Conservation (phyloP, 352 stramenopile species). For the Phytopythium delawarense region DNA sequence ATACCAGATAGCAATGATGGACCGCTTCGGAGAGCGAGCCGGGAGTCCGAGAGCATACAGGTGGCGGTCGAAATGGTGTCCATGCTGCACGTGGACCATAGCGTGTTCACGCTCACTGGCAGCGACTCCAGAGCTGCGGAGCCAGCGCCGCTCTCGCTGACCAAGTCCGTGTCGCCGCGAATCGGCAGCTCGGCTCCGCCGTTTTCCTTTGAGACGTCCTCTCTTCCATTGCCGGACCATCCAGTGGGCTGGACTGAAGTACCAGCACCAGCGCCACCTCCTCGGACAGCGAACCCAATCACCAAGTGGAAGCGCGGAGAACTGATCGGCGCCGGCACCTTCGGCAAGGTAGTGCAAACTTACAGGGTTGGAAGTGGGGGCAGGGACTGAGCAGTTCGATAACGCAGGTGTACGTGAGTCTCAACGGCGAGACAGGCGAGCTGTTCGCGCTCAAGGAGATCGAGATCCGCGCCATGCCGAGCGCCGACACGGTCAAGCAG, state of each 20-base stretch:
- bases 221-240: not conserved
- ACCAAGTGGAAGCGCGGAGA: constrained; percentile 92
- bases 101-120: constrained; percentile 14
- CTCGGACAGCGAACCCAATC: constrained; percentile 25
- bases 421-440: constrained; percentile 91
- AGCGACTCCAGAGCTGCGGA: constrained; percentile 15
- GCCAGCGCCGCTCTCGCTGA: constrained; percentile 32
- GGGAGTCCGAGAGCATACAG: constrained; percentile 11
- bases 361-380: not conserved
- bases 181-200: constrained; percentile 26
- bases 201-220: constrained; percentile 17
- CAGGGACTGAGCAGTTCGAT: not conserved
- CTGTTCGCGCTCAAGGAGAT: constrained; percentile 91
- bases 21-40: constrained; percentile 3
- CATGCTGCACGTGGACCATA: constrained; percentile 27
- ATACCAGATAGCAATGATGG: not conserved
- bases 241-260: not conserved
- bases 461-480: constrained; percentile 59
- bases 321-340: constrained; percentile 93
- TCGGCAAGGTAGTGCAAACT: constrained; percentile 61
- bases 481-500: constrained; percentile 48
- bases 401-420: constrained; percentile 88
- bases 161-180: constrained; percentile 42
- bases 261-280: not conserved
- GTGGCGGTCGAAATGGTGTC: constrained; percentile 31